phyloP scores from a whole-genome alignment of 257 asterid species.

The Fraxinus cuspidata region DNA sequence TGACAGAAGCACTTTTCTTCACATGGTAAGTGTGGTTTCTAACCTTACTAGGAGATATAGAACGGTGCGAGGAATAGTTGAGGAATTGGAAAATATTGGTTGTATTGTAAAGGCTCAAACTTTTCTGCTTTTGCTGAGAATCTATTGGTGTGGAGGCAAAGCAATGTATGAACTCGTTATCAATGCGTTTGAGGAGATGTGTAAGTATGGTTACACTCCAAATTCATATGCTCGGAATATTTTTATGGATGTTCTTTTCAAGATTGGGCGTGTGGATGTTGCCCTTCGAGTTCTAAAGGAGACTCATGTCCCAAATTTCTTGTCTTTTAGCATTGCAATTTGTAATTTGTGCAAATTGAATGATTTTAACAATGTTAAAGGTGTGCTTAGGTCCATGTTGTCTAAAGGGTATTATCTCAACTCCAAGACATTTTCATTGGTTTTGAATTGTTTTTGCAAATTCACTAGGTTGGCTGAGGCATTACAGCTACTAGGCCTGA shows the following conservation, averaged over 20 bases:
- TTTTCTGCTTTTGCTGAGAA: slow-evolving; percentile 68
- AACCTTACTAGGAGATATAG: slow-evolving; percentile 45
- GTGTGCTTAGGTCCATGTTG: slow-evolving; percentile 50
- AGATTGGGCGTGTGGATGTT: slow-evolving; percentile 43
- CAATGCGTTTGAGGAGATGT: slow-evolving; percentile 55
- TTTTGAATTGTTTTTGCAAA: slow-evolving; percentile 65
- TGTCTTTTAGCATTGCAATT: slow-evolving; percentile 62
- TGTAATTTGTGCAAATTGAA: slow-evolving; percentile 68
- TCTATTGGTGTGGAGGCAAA: slow-evolving; percentile 58
- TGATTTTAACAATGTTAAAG: slow-evolving; percentile 42
- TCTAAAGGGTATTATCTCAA: slow-evolving; percentile 58
- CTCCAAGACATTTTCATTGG: slow-evolving; percentile 50
- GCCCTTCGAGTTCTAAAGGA: slow-evolving; percentile 57
- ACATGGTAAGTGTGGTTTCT: slow-evolving; percentile 62
- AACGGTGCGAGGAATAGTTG: slow-evolving; percentile 48
- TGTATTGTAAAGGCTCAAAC: slow-evolving; percentile 58
- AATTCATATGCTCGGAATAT: slow-evolving; percentile 61
- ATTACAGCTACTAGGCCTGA: slow-evolving; percentile 56
- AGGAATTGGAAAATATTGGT: slow-evolving; percentile 50
- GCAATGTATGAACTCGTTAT: slow-evolving; percentile 59
- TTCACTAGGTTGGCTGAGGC: slow-evolving; percentile 50
- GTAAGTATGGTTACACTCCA: slow-evolving; percentile 52
- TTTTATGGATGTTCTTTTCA: slow-evolving; percentile 62
- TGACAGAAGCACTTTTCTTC: slow-evolving; percentile 47
- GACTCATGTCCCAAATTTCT: slow-evolving; percentile 58